Conservation (phyloP, 75 land plant genomes). For the Gnetum montanum region DNA sequence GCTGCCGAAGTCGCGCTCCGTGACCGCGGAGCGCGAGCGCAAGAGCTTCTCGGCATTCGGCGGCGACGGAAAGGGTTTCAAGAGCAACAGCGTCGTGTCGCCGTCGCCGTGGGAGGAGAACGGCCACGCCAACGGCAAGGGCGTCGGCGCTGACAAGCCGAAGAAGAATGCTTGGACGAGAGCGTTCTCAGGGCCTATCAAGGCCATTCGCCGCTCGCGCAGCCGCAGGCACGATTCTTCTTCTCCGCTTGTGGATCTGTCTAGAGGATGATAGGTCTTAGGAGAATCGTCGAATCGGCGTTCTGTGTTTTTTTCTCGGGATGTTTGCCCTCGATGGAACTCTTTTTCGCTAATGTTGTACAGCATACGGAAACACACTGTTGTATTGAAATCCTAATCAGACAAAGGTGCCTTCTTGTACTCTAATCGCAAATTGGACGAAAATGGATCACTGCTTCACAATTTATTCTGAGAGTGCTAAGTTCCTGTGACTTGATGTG, state of each 20-base stretch:
- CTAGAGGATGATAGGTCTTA: neutral
- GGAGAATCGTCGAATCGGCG: neutral
- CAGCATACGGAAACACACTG: too few relatives aligned
- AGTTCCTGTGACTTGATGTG: too few relatives aligned
- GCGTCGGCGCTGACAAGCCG: neutral
- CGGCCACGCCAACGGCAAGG: neutral
- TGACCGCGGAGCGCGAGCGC: neutral
- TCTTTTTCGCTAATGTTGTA: too few relatives aligned
- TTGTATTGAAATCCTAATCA: too few relatives aligned
- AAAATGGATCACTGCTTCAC: too few relatives aligned
- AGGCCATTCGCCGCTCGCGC: neutral
- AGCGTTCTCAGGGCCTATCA: neutral
- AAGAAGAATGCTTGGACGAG: neutral
- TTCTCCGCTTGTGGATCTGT: neutral
- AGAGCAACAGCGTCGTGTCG: neutral
- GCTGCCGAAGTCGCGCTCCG: conserved; percentile 4
- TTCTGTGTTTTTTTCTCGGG: neutral
- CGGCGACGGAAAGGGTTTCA: neutral
- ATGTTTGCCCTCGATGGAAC: too few relatives aligned
- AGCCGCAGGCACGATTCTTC: neutral
- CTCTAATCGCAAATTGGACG: too few relatives aligned
- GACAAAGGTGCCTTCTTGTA: too few relatives aligned
- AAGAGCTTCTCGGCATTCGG: conserved; percentile 5
- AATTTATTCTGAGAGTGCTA: too few relatives aligned
- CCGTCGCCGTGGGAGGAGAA: neutral